Conservation (phyloP, 371 early-diverging fungal genomes). For the Parasitella parasitica region DNA sequence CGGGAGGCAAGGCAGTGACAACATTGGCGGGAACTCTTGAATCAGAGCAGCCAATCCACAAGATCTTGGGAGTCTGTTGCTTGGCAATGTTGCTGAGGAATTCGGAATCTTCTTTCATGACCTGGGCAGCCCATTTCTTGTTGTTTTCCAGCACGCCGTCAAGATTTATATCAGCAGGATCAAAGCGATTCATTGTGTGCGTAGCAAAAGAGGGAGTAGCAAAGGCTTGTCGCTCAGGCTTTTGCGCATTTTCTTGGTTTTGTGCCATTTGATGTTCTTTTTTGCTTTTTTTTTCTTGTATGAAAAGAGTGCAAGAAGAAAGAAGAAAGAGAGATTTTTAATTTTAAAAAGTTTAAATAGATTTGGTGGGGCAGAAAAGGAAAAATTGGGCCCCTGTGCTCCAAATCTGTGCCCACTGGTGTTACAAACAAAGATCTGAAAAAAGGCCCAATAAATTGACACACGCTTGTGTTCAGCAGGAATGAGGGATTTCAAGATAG, state of each 20-base stretch:
- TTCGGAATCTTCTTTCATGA: slow-evolving; percentile 34
- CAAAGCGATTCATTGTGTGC: slow-evolving; percentile 17
- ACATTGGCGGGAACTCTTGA: slow-evolving; percentile 84
- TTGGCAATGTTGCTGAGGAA: slow-evolving; percentile 54
- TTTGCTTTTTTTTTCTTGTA: neutral
- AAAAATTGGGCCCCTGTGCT: neutral
- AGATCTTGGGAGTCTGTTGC: slow-evolving; percentile 82
- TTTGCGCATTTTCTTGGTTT: neutral
- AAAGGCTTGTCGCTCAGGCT: neutral
- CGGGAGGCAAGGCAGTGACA: slow-evolving; percentile 64
- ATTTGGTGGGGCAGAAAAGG: neutral
- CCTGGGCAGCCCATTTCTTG: slow-evolving; percentile 38
- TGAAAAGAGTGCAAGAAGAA: neutral
- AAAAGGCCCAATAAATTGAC: neutral
- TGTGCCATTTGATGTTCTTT: no score
- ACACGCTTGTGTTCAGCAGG: neutral
- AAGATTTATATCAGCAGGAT: slow-evolving; percentile 21
- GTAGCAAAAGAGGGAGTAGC: neutral
- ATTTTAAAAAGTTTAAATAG: neutral
- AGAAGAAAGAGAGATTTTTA: neutral
- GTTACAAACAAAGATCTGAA: neutral
- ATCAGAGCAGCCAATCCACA: slow-evolving; percentile 96
- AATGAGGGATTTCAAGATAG: neutral
- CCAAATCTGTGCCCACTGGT: neutral
- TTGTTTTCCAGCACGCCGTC: slow-evolving; percentile 32